These are phyloP conservation scores for Talaromyces proteolyticus DNA, from an alignment of 495 filamentous ascomycete genomes.

Conservation along the genomic window DNA sequence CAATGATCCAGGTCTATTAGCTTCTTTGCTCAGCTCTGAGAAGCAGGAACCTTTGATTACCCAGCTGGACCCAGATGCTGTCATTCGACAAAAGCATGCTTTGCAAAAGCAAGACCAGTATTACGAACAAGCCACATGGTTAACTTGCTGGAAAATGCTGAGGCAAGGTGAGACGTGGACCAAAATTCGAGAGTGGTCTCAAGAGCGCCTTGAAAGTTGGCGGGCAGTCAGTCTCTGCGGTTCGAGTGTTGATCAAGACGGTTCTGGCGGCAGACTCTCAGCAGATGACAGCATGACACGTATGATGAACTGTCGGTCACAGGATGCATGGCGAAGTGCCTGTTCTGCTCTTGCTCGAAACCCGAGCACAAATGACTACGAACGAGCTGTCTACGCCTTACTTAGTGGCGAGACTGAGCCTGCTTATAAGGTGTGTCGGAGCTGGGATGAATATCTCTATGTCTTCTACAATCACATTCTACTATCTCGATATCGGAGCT, in stretches of 20 bases:
- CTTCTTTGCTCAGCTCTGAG: conserved; percentile 49
- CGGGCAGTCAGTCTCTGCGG: conserved; percentile 55
- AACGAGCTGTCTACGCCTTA: conserved; percentile 84
- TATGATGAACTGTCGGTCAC: conserved; percentile 42
- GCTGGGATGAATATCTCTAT: conserved; percentile 90
- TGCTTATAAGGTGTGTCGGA: conserved; percentile 67
- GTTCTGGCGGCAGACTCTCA: conserved; percentile 26
- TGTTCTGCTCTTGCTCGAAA: conserved; percentile 71
- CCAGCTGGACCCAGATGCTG: conserved; percentile 91
- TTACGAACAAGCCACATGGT: conserved; percentile 82
- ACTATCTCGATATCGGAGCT: conserved; percentile 42
- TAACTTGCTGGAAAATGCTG: conserved; percentile 83
- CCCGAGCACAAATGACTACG: conserved; percentile 64
- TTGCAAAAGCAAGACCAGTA: conserved; percentile 76
- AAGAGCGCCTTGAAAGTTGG: conserved; percentile 76
- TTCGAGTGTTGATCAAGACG: conserved; percentile 29
- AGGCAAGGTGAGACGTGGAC: conserved; percentile 66
- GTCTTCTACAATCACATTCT: conserved; percentile 81
- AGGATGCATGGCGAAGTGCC: conserved; percentile 69
- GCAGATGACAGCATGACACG: conserved; percentile 36
- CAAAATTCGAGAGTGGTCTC: conserved; percentile 74
- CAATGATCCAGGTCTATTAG: conserved; percentile 46
- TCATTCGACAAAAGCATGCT: conserved; percentile 64
- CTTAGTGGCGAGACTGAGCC: conserved; percentile 76
- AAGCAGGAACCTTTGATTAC: conserved; percentile 65